phyloP scores from a whole-genome alignment of 371 early-diverging fungal species.

The Mucor lusitanicus region DNA sequence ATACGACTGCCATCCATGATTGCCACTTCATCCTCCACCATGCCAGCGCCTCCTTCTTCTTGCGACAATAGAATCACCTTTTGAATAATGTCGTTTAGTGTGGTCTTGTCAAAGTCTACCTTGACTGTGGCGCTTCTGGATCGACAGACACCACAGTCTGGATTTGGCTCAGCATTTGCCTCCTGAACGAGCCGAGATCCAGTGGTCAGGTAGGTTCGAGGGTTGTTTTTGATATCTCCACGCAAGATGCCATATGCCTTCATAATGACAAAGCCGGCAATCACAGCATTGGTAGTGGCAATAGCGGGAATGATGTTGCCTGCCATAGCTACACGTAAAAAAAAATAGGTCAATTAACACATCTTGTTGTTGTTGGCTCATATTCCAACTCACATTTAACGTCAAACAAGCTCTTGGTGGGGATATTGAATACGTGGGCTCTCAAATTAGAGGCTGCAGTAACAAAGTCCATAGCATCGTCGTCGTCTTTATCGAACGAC shows the following conservation, averaged over 20 bases:
- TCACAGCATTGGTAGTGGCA: conserved; percentile 99
- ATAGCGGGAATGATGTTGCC: conserved; percentile 99
- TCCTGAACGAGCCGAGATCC: conserved; percentile 56
- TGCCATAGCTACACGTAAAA: conserved; percentile 84
- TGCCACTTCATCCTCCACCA: conserved; percentile 42
- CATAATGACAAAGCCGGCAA: conserved; percentile 95
- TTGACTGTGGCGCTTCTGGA: conserved; percentile 46
- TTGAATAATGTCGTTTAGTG: conserved; percentile 56
- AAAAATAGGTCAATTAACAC: neutral
- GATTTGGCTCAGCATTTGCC: conserved; percentile 56
- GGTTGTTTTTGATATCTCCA: conserved; percentile 14
- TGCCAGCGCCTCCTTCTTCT: conserved; percentile 54
- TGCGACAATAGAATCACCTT: conserved; percentile 33
- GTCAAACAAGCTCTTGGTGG: conserved; percentile 78
- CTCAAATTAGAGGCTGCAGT: conserved; percentile 91
- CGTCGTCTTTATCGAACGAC: conserved; percentile 94
- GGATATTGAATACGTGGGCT: conserved; percentile 80
- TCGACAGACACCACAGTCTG: conserved; percentile 60
- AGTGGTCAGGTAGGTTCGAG: conserved; percentile 51
- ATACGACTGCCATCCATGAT: conserved; percentile 66
- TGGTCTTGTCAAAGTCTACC: conserved; percentile 47
- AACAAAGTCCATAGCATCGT: conserved; percentile 88
- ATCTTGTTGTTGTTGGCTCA: too few species aligned
- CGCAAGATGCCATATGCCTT: conserved; percentile 69
- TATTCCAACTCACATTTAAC: conserved; percentile 81